These are phyloP conservation scores for Hortiboletus flavorubellus DNA, from an alignment of 768 basidiomycete species.

Conservation along the genomic window DNA sequence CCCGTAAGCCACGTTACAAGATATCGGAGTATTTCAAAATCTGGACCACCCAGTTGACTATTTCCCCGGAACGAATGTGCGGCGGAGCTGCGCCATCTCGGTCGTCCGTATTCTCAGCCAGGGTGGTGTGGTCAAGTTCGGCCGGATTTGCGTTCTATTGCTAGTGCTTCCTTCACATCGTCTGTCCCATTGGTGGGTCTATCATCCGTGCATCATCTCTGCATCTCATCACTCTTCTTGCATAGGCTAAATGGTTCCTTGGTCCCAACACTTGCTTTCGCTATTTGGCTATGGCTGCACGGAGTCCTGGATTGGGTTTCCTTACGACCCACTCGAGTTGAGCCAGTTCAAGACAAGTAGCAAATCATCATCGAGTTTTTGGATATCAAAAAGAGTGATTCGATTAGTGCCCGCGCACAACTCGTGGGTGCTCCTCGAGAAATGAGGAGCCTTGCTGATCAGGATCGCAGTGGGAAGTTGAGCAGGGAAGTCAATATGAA, in stretches of 20 bases:
- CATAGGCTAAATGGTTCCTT: no score
- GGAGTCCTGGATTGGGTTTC: slow-evolving; percentile 4
- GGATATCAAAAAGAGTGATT: slow-evolving; percentile 6
- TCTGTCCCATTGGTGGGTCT: no score
- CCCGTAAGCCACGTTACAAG: not conserved
- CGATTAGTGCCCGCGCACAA: not conserved
- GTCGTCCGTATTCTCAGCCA: slow-evolving; percentile 7
- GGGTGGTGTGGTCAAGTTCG: not conserved
- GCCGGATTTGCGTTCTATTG: no score
- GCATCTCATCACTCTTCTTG: no score
- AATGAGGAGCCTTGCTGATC: not conserved
- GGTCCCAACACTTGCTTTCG: not conserved
- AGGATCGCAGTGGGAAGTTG: no score
- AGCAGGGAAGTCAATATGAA: slow-evolving; percentile 15
- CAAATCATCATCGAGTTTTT: slow-evolving; percentile 12
- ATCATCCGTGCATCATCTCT: no score
- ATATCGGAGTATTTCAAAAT: no score
- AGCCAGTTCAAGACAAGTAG: slow-evolving; percentile 7
- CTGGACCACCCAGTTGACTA: not conserved
- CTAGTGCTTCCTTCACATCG: no score
- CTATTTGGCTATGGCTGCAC: not conserved
- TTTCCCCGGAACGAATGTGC: not conserved
- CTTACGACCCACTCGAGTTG: slow-evolving; percentile 4
- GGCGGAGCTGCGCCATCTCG: slow-evolving; percentile 6
- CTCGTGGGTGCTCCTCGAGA: not conserved